phyloP scores from a whole-genome alignment of 2,329 filamentous ascomycete species.

The Cercospora sesami region DNA sequence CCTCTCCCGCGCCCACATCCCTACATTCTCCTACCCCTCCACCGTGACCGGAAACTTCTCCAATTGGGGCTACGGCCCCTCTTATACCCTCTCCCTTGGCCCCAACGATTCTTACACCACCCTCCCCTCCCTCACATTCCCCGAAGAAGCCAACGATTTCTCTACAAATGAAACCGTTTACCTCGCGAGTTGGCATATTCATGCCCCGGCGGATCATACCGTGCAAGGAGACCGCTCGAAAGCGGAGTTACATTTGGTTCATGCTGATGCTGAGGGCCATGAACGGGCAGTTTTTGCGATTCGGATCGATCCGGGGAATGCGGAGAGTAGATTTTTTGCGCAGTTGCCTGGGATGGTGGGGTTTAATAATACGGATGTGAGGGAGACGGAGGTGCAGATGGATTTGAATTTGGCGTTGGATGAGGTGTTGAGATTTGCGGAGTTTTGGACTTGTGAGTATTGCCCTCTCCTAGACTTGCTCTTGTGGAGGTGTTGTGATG shows the following conservation, averaged over 20 bases:
- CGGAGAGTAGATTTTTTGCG: neutral
- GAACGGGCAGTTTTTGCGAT: neutral
- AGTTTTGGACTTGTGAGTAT: neutral
- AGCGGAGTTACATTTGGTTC: neutral
- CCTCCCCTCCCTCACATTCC: neutral
- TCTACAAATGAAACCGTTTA: neutral
- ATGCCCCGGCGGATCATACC: neutral
- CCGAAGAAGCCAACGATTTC: neutral
- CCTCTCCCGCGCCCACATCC: conserved; percentile 44
- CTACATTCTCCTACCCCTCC: conserved; percentile 46
- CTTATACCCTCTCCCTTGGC: neutral
- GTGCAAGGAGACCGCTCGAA: neutral
- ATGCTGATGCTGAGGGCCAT: neutral
- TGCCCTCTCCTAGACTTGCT: neutral
- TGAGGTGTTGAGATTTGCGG: neutral
- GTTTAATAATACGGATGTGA: neutral
- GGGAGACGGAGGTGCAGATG: neutral
- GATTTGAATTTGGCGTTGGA: neutral
- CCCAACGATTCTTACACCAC: neutral
- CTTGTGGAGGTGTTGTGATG: no score
- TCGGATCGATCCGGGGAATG: neutral
- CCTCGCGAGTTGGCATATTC: neutral
- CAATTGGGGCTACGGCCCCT: neutral
- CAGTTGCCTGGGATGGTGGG: neutral
- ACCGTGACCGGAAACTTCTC: neutral